Conservation (phyloP, 2,329 filamentous ascomycete species). For the Ophiosphaerella herpotricha region DNA sequence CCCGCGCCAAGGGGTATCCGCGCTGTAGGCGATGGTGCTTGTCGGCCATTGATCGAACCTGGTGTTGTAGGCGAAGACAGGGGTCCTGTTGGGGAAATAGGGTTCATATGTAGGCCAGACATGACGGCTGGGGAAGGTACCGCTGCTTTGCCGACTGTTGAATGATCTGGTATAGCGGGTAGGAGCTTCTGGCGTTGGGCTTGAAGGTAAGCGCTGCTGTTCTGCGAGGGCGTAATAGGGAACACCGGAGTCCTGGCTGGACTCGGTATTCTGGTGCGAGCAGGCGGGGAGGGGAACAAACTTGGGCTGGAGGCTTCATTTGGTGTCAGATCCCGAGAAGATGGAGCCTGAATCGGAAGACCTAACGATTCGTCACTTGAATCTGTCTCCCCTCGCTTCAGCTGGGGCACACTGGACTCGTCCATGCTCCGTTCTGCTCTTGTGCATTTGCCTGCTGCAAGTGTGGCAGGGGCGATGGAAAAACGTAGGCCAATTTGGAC, state of each 20-base stretch:
- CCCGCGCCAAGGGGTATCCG: slow-evolving; percentile 42
- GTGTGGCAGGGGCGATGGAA: slow-evolving; percentile 53
- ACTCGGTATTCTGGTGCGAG: slow-evolving; percentile 16
- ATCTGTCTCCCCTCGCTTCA: slow-evolving; percentile 31
- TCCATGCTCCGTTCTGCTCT: slow-evolving; percentile 19
- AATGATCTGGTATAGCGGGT: slow-evolving; percentile 31
- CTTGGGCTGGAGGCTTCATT: slow-evolving; percentile 23
- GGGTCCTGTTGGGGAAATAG: slow-evolving; percentile 32
- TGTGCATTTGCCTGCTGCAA: slow-evolving; percentile 39
- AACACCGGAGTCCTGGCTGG: slow-evolving; percentile 32
- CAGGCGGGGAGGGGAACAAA: slow-evolving; percentile 24
- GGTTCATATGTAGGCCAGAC: slow-evolving; percentile 44
- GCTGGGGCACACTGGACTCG: slow-evolving; percentile 14
- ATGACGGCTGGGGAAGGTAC: slow-evolving; percentile 15
- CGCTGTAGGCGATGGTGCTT: slow-evolving; percentile 34
- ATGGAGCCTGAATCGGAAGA: slow-evolving; percentile 39
- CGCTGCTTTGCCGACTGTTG: slow-evolving; percentile 9
- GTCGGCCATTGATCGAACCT: slow-evolving; percentile 16
- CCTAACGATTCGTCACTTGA: slow-evolving; percentile 32
- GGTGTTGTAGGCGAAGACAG: slow-evolving; percentile 20
- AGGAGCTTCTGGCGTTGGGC: slow-evolving; percentile 42
- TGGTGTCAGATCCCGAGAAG: slow-evolving; percentile 13
- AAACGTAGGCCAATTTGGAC: slow-evolving; percentile 73
- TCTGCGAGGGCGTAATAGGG: slow-evolving; percentile 30
- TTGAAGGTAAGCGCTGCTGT: slow-evolving; percentile 38